A percentile compares a stretch with the other conserved stretches of the same genome.
Conservation (phyloP, 495 filamentous ascomycete genomes). For the Hyaloscypha bicolor region DNA sequence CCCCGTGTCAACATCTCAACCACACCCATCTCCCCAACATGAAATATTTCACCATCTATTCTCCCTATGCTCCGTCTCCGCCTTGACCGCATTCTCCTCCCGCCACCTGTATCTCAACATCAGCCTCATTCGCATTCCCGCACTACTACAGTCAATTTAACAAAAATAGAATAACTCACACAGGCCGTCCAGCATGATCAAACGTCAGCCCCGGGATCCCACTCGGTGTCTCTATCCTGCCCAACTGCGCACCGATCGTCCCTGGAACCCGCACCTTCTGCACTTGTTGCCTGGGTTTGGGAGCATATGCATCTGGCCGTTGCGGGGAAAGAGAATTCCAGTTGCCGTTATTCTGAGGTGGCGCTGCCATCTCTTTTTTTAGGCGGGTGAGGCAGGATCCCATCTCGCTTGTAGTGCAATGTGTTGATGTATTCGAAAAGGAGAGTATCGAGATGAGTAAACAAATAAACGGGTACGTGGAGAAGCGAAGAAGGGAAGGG, state of each 20-base stretch:
- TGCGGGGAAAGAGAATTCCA: constrained; percentile 13
- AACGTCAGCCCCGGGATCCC: constrained; percentile 25
- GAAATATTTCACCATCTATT: constrained; percentile 7
- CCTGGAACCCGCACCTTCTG: background rate
- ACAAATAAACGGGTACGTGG: background rate
- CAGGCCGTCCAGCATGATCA: constrained; percentile 28
- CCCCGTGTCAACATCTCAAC: background rate
- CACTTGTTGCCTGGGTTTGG: background rate
- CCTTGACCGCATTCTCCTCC: constrained; percentile 18
- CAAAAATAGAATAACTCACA: constrained; percentile 14
- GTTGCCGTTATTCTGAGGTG: constrained; percentile 11
- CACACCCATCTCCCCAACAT: background rate
- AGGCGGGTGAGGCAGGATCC: constrained; percentile 16
- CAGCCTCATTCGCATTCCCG: constrained; percentile 2
- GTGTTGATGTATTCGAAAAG: background rate
- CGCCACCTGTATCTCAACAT: constrained; percentile 16
- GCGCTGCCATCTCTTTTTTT: constrained; percentile 20
- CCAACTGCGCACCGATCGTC: constrained; percentile 10
- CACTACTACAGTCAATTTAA: background rate
- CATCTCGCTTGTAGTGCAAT: constrained; percentile 8
- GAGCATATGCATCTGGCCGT: constrained; percentile 11
- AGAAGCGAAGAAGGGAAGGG: background rate
- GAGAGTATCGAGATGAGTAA: background rate
- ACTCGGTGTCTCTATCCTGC: constrained; percentile 20
- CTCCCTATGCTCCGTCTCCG: constrained; percentile 15